Evolutionary conservation across 345 rosid species (phyloP), one percentile per base, ranked within the genome.

Genomic region (Nasturtium officinale): DNA sequence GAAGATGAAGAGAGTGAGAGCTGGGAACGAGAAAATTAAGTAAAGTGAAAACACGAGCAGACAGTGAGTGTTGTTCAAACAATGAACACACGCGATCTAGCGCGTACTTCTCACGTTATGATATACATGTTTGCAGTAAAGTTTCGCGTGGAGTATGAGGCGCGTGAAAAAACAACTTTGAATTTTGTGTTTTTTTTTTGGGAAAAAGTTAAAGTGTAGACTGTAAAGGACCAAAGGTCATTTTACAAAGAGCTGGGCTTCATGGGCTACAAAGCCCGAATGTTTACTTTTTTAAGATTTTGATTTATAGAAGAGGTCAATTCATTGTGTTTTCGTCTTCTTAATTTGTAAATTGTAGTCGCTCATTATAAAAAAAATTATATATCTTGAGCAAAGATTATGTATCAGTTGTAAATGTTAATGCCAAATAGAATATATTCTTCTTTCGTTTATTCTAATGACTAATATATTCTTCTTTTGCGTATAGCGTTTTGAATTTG

Each of bases 41-140:
- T 75, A 52, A 68, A 68, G 79, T 62, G 75, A 21, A 48, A 23
- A 18, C 78, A 59, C 38, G 21, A 55, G 10, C 21, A 45, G 50
- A 45, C 50, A 65, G 61, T 11, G 53, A 20, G 5, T 28, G 35
- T 26, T 10, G 40, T 58, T 0, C 20, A 38, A 37, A 37, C 5
- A 5, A 40, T 5, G 0, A 29, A n/a, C 35, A 67, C 37, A 26
- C 40, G 43, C 12, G 28, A 18, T 1, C 0, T 0, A 66, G 78
- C 78, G 61, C 45, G 78, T 74, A 45, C 7, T 0, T 15, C 0
- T 18, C 73, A 66, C 29, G 21, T 6, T 0, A 0, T 4, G 5
- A 1, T 4, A 2, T 5, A 12, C 1, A 8, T n/a, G 25, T 3
- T 3, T 56, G 28, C 5, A 17, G 0, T 5, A 16, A 20, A 16